Conservation (phyloP, 1,284 basidiomycete genomes). For the Malassezia slooffiae region DNA sequence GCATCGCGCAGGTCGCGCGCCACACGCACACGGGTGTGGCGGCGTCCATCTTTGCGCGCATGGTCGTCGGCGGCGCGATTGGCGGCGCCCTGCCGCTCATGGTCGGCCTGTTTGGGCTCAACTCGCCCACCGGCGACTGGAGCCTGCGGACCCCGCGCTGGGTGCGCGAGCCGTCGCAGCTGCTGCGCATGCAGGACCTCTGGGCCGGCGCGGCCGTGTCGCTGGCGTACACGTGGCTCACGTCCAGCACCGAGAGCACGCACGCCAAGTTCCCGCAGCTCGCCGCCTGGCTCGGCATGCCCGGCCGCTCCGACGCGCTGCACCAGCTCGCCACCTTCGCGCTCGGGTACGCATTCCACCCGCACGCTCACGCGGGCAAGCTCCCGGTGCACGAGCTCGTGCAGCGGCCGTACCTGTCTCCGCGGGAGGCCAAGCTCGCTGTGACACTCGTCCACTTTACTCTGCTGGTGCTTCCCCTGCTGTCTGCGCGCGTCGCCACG, state of each 20-base stretch:
- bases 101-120: conserved; percentile 26
- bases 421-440: conserved; percentile 11
- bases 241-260: too few relatives aligned
- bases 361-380: neutral
- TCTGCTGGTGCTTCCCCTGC: neutral
- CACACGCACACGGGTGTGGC: conserved; percentile 20
- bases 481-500: neutral
- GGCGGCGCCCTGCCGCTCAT: conserved; percentile 29
- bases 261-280: conserved; percentile 7
- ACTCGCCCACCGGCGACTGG: conserved; percentile 28
- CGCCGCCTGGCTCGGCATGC: neutral
- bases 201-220: conserved; percentile 16
- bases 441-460: conserved; percentile 1
- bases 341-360: too few relatives aligned
- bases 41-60: conserved; percentile 20
- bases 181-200: conserved; percentile 22
- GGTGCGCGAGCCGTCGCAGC: conserved; percentile 18
- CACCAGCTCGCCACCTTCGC: too few relatives aligned
- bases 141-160: conserved; percentile 21
- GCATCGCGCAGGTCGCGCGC: conserved; percentile 18
- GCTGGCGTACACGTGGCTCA: conserved; percentile 15
- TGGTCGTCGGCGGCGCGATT: conserved; percentile 25
- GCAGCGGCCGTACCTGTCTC: conserved; percentile 10
- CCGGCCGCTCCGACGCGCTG: neutral
- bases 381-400: neutral